Conservation (phyloP, 2,329 filamentous ascomycete genomes). For the Ophiocordyceps camponoti-rufipedis region DNA sequence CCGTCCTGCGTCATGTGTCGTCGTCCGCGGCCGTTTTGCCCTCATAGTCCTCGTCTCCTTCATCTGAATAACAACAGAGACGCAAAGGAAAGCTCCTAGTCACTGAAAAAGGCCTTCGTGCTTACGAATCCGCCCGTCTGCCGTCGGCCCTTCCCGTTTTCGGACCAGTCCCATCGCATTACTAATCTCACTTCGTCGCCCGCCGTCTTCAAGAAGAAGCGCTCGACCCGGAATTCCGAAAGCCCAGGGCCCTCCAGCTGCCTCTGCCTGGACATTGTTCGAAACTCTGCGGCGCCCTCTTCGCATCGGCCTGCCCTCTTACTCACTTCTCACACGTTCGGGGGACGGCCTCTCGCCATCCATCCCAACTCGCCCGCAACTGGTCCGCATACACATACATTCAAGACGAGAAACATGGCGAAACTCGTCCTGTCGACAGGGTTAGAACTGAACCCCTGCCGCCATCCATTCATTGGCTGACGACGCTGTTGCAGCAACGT, state of each 20-base stretch:
- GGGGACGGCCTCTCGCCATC: background rate
- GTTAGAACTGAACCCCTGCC: slow-evolving; percentile 27
- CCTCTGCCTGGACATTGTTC: background rate
- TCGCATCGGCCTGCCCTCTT: background rate
- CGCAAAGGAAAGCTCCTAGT: background rate
- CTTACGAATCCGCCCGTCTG: background rate
- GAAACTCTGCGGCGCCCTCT: background rate
- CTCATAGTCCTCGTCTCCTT: background rate
- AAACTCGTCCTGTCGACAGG: slow-evolving; percentile 74
- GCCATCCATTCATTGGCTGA: slow-evolving; percentile 1
- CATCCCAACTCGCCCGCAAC: background rate
- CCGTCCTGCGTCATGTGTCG: background rate
- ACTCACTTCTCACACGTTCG: background rate
- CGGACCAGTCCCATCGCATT: background rate
- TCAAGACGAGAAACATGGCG: slow-evolving; percentile 32
- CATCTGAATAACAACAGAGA: background rate
- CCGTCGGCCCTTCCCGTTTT: background rate
- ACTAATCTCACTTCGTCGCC: background rate
- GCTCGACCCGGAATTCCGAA: background rate
- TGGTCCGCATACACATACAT: background rate
- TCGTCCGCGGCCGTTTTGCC: background rate
- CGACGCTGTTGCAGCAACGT: slow-evolving; percentile 41
- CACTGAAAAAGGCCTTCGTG: background rate
- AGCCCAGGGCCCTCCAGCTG: background rate
- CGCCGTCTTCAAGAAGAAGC: background rate